Conservation (phyloP, 352 stramenopile species). For the Peronosclerospora sorghi region DNA sequence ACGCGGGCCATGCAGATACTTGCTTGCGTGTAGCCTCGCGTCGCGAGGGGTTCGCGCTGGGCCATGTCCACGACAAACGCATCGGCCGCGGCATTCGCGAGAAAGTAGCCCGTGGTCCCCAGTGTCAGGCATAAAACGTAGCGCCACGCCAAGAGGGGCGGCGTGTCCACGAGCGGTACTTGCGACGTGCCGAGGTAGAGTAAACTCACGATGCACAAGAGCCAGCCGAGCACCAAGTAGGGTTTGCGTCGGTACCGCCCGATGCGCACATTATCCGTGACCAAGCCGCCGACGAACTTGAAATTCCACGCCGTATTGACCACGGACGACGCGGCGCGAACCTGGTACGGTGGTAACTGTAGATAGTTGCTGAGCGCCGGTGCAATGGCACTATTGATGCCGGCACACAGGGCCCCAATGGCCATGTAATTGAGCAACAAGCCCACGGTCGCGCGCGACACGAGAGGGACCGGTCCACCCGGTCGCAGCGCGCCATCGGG, state of each 20-base stretch:
- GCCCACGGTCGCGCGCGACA: conserved; percentile 33
- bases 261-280: conserved; percentile 56
- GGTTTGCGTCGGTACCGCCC: conserved; percentile 50
- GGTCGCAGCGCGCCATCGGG: conserved; percentile 46
- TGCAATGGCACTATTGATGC: conserved; percentile 38
- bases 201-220: conserved; percentile 27
- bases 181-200: conserved; percentile 19
- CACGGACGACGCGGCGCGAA: conserved; percentile 31
- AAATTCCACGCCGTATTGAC: conserved; percentile 58
- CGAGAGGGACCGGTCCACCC: conserved; percentile 38
- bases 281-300: conserved; percentile 47
- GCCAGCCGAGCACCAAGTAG: conserved; percentile 57
- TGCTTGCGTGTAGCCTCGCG: conserved; percentile 48
- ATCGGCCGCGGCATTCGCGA: conserved; percentile 79
- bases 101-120: conserved; percentile 76
- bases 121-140: conserved; percentile 68
- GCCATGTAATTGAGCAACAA: conserved; percentile 59
- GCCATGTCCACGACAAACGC: conserved; percentile 64
- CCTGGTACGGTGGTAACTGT: conserved; percentile 50
- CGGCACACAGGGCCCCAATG: conserved; percentile 59
- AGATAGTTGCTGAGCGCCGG: conserved; percentile 56
- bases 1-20: conserved; percentile 33
- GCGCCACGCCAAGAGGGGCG: conserved; percentile 24
- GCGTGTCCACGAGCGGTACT: not conserved
- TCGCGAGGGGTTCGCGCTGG: conserved; percentile 45